Evolutionary conservation across 2,329 filamentous ascomycete species (phyloP).

Genomic region (Pyrenophora graminea): DNA sequence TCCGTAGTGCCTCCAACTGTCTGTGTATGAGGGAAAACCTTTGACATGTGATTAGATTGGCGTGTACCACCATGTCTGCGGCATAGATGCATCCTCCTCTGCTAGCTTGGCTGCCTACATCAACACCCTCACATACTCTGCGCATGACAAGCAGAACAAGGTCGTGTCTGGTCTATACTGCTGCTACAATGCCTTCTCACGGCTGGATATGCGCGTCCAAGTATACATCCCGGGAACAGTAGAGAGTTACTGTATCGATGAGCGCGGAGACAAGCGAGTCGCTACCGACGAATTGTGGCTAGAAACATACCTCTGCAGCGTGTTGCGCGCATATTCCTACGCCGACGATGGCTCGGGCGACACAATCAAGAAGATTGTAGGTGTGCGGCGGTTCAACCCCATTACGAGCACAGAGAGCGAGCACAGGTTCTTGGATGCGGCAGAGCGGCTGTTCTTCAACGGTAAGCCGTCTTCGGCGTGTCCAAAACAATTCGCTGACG

Average conservation of each 20-base stretch:
- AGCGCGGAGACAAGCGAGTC: slow-evolving; percentile 91
- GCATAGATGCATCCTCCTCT: slow-evolving; percentile 94
- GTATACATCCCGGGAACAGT: slow-evolving; percentile 96
- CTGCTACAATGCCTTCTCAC: slow-evolving; percentile 99
- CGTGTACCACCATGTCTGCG: slow-evolving; percentile 97
- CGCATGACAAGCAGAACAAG: slow-evolving; percentile 81
- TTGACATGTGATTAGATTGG: slow-evolving; percentile 64
- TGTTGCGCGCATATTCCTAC: slow-evolving; percentile 92
- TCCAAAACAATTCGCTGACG: slow-evolving; percentile 8
- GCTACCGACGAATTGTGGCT: slow-evolving; percentile 95
- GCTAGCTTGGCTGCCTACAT: slow-evolving; percentile 97
- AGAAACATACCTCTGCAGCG: slow-evolving; percentile 95
- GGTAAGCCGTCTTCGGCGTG: slow-evolving; percentile 54
- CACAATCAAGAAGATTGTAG: slow-evolving; percentile 93
- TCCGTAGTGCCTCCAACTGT: slow-evolving; percentile 36
- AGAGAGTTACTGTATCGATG: slow-evolving; percentile 96
- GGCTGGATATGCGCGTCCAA: slow-evolving; percentile 97
- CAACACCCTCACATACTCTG: slow-evolving; percentile 92
- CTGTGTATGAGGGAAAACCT: slow-evolving; percentile 8
- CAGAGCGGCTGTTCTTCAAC: slow-evolving; percentile 92
- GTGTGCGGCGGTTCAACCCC: slow-evolving; percentile 95
- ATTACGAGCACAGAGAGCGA: slow-evolving; percentile 98
- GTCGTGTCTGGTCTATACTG: slow-evolving; percentile 95
- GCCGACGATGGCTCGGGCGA: slow-evolving; percentile 94
- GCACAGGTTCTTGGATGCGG: slow-evolving; percentile 91